Base-by-base conservation (phyloP, 2,329 filamentous ascomycete genomes). In the Akanthomyces uredinophilus region DNA sequence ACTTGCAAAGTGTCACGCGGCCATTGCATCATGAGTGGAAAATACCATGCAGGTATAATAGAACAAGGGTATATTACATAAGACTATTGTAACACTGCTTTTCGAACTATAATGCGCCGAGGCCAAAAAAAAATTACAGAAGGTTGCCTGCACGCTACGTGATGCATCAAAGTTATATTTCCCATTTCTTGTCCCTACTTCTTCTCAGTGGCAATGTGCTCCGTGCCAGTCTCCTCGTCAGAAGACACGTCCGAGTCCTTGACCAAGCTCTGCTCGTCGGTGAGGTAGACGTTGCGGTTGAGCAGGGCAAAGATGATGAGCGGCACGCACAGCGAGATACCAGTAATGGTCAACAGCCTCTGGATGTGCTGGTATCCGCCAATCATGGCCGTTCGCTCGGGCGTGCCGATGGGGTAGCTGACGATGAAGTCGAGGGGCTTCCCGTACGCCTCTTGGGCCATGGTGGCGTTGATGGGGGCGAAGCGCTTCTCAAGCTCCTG, bases 401-500 rank as follows among this genome's bases (percentile, higher is more conserved):
- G 72, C 0, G 76, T 77, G 44, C 78, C 79, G 16, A 80, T 66
- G 37, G 74, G 70, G 61, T 75, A 76, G 32, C 58, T 53, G 18
- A 53, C 35, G n/a, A 69, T 64, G 37, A 66, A 66, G 10, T 63
- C 61, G n/a, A 78, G 72, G 2, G 76, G 68, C 53, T 71, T 65
- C 20, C 46, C 67, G 61, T 78, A 79, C 2, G 70, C 70, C 1
- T 65, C 37, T 3, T 65, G 63, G 2, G 73, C 73, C 6, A 78
- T 66, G 1, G 75, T 76, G 1, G 66, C 63, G 65, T 79, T 75
- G 65, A 71, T 66, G 55, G 50, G 35, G 24, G 60, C 64, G 61
- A 85, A 83, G 14, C 79, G 72, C 66, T 82, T 78, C 52, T 55
- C 51, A 82, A 84, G 65, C 84, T 84, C 16, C 24, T 7, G 2